Base-by-base conservation (phyloP, 108 stramenopile species). In the Nitzschia sp. region DNA sequence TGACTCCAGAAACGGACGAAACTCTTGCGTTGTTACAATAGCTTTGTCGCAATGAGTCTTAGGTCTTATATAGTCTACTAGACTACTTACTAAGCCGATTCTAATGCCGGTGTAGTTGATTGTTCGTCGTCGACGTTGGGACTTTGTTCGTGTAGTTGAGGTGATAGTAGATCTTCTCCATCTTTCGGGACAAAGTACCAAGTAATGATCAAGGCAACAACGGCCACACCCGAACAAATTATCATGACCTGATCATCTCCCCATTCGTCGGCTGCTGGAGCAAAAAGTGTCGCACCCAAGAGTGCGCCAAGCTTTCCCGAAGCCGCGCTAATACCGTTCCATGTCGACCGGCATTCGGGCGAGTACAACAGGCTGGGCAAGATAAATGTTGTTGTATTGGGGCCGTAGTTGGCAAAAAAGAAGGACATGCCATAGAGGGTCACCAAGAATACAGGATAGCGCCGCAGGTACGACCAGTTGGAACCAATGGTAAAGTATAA, bases 361-460 rank as follows among this genome's bases (percentile, higher is more conserved):
- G 84, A 80, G 60, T 83, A 95, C 0, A 88, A 72, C 26, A 95
- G 75, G 60, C 79, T 81, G 2, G 94, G 91, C 53, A 95, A 66
- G 48, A 83, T 61, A 34, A 81, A 86, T 25, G 91, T 90, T 3
- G 91, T 85, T 31, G 90, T 84, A 56, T 95, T 95, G 41, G 94
- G 94, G 3, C 94, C 94, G 50, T 90, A 92, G 53, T 95, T 95
- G 45, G 86, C 76, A 75, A 92, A 92, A 72, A 95, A 95, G 63
- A 95, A 95, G 5, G 89, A 92, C 29, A 77, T 23, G 0, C 94
- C 90, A 53, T 92, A 95, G n/a, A 91, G 21, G 0, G 76, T 32
- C 3, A 89, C 36, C 52, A 86, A 55, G 27, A 88, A n/a, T 25
- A 71, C 63, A 34, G 81, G 81, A 33, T 74, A 36, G 13, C 72